These are phyloP conservation scores for Didymella glomerata DNA, from an alignment of 2,329 filamentous ascomycete genomes.

Conservation along the genomic window DNA sequence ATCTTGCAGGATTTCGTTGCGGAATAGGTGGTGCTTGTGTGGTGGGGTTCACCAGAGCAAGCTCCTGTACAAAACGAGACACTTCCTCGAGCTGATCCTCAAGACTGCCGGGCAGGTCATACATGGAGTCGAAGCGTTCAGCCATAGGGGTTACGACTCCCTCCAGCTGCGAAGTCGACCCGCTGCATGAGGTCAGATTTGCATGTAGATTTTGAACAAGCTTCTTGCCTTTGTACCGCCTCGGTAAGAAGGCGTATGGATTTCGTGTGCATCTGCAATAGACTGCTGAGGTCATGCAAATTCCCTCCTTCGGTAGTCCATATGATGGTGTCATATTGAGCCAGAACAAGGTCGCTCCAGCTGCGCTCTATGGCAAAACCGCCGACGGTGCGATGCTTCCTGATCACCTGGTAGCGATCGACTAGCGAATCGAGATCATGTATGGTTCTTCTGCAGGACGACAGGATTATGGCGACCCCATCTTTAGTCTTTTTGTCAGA, in stretches of 20 bases:
- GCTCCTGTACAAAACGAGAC: constrained; percentile 39
- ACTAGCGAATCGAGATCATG: constrained; percentile 56
- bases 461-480: constrained; percentile 53
- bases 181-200: constrained; percentile 36
- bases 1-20: constrained; percentile 29
- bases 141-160: constrained; percentile 42
- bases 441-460: constrained; percentile 52
- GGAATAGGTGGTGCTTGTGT: constrained; percentile 25
- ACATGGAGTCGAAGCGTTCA: constrained; percentile 45
- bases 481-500: constrained; percentile 45
- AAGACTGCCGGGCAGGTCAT: constrained; percentile 33
- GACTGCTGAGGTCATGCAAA: constrained; percentile 51
- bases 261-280: constrained; percentile 55
- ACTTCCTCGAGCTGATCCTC: constrained; percentile 44
- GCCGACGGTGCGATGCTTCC: constrained; percentile 51
- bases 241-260: constrained; percentile 53
- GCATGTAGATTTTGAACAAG: background rate
- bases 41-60: constrained; percentile 29
- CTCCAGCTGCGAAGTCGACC: constrained; percentile 46
- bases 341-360: constrained; percentile 55
- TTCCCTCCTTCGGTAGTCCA: constrained; percentile 58
- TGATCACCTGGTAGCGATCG: constrained; percentile 57
- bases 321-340: constrained; percentile 54
- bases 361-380: constrained; percentile 54
- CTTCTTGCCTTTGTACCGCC: constrained; percentile 52